Evolutionary conservation across 2,329 filamentous ascomycete genomes (phyloP), one percentile per base, ranked within the genome.

Genomic region (Drechslerella dactyloides): DNA sequence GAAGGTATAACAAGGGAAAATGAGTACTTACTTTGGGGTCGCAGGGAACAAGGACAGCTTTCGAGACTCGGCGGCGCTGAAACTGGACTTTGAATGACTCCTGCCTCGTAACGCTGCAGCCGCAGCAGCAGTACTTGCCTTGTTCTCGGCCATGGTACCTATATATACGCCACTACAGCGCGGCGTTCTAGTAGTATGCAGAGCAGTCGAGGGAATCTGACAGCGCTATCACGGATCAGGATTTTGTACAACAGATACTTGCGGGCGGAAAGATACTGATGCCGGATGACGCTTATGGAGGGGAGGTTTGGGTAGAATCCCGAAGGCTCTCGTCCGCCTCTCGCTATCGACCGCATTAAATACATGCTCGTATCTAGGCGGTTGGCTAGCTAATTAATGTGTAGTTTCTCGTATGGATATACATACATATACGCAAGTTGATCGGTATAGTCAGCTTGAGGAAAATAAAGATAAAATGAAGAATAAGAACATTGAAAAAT

Each of bases 11-110:
- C 50, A 35, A n/a, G 46, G 13, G 2, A 11, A 23, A 3, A 51
- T 8, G 8, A 33, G 8, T 3, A 48, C 55, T 37, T 57, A 72
- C 68, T 24, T 58, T 15, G 60, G 68, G 7, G 55, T 72, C 7
- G 50, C 55, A 37, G 68, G 68, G 40, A 72, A 72, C 15, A 61
- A 40, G 5, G 54, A 52, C 33, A 72, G 19, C 46, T 51, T 72
- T 3, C 48, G 58, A 24, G 65, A 55, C 2, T 61, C 68, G 6
- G 21, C 40, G 6, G 50, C 24, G 27, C 50, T 44, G 40, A 65
- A 52, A 10, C 27, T 8, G 8, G 27, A n/a, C 27, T 19, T 60
- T 8, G 50, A 60, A 10, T 42, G 46, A 46, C 33, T 56, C 42
- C 48, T 54, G 15, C 60, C 54, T 56, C 60, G 53, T n/a, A 65